Evolutionary conservation across 2,329 filamentous ascomycete genomes (phyloP).

Genomic region (Gaeumannomyces sp.): DNA sequence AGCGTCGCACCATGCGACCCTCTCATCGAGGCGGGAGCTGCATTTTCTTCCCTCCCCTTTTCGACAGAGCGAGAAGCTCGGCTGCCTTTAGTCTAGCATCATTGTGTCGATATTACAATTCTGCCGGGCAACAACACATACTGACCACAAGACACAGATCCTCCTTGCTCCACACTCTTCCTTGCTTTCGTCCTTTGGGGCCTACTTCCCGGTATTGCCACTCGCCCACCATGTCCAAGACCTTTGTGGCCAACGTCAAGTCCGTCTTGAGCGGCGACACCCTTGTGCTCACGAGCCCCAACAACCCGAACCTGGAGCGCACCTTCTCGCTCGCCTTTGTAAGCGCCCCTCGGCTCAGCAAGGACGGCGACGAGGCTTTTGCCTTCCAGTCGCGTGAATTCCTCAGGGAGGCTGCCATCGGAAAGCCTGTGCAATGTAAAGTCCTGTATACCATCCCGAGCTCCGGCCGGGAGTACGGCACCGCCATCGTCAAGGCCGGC

Average conservation of each 20-base stretch:
- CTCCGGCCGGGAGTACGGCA: slow-evolving; percentile 81
- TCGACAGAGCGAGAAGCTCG: not conserved
- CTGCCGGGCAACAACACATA: not conserved
- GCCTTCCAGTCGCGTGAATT: slow-evolving; percentile 94
- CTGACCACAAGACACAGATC: not conserved
- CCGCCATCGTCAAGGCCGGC: slow-evolving; percentile 69
- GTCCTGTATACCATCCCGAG: slow-evolving; percentile 83
- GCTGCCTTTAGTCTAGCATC: not conserved
- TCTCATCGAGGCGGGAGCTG: not conserved
- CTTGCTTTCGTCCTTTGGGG: not conserved
- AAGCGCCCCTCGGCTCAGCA: slow-evolving; percentile 75
- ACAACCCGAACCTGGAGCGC: slow-evolving; percentile 76
- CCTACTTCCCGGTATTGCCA: not conserved
- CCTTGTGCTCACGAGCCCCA: slow-evolving; percentile 72
- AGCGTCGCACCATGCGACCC: not conserved
- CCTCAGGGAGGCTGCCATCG: slow-evolving; percentile 75
- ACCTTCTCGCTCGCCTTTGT: slow-evolving; percentile 89
- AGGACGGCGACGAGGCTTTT: slow-evolving; percentile 87
- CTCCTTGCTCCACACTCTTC: not conserved
- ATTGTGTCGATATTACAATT: not conserved
- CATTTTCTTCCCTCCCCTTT: not conserved
- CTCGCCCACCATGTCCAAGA: slow-evolving; percentile 40
- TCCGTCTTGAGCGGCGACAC: slow-evolving; percentile 92
- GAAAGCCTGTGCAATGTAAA: slow-evolving; percentile 80
- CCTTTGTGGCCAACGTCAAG: slow-evolving; percentile 73